Conservation (phyloP, 306 rosid species). For the Inga laurina region DNA sequence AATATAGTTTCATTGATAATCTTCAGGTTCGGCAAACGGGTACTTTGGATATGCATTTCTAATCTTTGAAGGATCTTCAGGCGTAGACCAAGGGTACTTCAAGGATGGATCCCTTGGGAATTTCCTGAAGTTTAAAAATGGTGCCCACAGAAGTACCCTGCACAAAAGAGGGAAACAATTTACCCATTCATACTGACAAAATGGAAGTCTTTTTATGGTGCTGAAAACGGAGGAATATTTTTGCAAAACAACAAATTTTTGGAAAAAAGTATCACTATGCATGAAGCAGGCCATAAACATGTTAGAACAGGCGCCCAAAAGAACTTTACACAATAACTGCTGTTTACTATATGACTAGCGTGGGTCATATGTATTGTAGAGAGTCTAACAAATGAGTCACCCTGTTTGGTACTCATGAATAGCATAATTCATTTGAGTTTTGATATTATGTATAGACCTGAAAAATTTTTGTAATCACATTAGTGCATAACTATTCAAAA, state of each 20-base stretch:
- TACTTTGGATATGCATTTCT: conserved; percentile 57
- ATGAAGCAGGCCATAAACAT: neutral
- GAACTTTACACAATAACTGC: neutral
- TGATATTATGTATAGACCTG: too few relatives aligned
- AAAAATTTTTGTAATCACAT: neutral
- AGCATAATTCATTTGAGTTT: neutral
- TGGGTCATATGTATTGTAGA: neutral
- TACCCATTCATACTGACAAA: neutral
- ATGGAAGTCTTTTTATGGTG: neutral
- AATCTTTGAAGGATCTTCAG: conserved; percentile 63
- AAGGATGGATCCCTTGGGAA: conserved; percentile 81
- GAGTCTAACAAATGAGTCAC: neutral
- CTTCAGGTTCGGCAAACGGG: conserved; percentile 80
- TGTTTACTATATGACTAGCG: neutral
- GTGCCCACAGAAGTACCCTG: conserved; percentile 91
- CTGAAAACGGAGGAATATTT: neutral
- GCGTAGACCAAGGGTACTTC: conserved; percentile 88
- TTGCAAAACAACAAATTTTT: neutral
- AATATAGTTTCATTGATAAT: conserved; percentile 44
- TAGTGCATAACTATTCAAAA: neutral
- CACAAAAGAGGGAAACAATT: conserved; percentile 22
- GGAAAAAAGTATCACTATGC: neutral
- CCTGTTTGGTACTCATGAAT: neutral
- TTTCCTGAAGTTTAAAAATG: conserved; percentile 92
- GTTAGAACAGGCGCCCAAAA: neutral